A percentile compares a stretch with the other conserved stretches of the same genome.
phyloP scores from a whole-genome alignment of 2,329 filamentous ascomycete genomes.

The Pseudogymnoascus sp. region DNA sequence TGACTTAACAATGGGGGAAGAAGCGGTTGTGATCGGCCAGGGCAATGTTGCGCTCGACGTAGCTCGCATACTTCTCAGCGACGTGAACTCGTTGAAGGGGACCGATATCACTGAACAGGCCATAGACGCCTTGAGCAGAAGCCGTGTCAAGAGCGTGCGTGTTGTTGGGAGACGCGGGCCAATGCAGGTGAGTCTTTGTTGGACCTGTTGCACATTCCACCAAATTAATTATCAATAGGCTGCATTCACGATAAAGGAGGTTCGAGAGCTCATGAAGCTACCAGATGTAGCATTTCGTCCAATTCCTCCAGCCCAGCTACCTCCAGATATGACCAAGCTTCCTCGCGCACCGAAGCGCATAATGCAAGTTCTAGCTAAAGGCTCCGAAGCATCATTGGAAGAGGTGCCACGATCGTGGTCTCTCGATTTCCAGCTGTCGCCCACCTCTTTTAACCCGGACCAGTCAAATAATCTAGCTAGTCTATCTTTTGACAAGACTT shows the following conservation, averaged over 20 bases:
- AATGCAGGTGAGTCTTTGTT: slow-evolving; percentile 55
- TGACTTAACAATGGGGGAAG: slow-evolving; percentile 64
- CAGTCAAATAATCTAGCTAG: slow-evolving; percentile 42
- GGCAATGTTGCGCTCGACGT: slow-evolving; percentile 96
- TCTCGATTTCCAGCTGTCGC: slow-evolving; percentile 76
- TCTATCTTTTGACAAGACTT: slow-evolving; percentile 58
- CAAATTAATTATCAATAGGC: slow-evolving; percentile 44
- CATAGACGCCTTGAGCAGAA: slow-evolving; percentile 62
- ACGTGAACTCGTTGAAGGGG: slow-evolving; percentile 62
- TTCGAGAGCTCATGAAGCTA: slow-evolving; percentile 78
- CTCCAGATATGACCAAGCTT: slow-evolving; percentile 57
- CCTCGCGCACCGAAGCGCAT: slow-evolving; percentile 69
- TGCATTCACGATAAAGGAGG: slow-evolving; percentile 91
- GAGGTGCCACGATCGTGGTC: slow-evolving; percentile 64
- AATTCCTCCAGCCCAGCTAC: slow-evolving; percentile 58
- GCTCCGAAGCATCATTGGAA: slow-evolving; percentile 43
- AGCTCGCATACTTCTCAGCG: slow-evolving; percentile 73
- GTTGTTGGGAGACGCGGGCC: slow-evolving; percentile 87
- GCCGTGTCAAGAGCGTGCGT: slow-evolving; percentile 68
- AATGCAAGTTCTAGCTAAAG: slow-evolving; percentile 73
- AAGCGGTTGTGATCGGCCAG: slow-evolving; percentile 84
- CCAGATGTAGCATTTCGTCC: slow-evolving; percentile 63
- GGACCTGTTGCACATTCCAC: not conserved
- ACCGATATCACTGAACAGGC: slow-evolving; percentile 89
- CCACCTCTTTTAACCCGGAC: slow-evolving; percentile 48